Evolutionary conservation across 2,329 filamentous ascomycete genomes (phyloP).

Genomic region (Colletotrichum costaricense): DNA sequence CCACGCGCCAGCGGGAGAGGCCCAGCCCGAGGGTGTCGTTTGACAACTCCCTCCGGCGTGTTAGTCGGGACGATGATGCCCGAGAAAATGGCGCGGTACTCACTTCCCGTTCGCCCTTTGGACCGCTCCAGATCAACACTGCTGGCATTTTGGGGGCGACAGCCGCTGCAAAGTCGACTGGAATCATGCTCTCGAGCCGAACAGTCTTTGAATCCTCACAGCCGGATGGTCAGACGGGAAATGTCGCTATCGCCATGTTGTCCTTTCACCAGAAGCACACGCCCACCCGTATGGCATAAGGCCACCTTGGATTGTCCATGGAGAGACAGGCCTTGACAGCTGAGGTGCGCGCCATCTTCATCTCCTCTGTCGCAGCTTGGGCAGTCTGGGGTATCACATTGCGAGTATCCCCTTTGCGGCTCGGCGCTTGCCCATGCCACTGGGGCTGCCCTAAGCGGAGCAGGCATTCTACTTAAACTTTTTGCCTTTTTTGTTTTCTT

Average conservation of each 20-base stretch:
- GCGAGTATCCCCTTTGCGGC: slow-evolving; percentile 9
- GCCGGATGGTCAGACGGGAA: background rate
- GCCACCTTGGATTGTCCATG: background rate
- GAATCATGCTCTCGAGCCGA: background rate
- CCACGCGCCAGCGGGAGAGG: background rate
- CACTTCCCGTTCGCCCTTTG: slow-evolving; percentile 7
- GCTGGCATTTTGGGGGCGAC: background rate
- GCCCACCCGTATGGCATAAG: background rate
- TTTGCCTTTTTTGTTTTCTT: background rate
- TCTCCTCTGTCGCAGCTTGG: slow-evolving; percentile 9
- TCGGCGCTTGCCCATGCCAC: slow-evolving; percentile 17
- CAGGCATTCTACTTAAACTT: background rate
- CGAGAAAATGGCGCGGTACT: slow-evolving; percentile 16
- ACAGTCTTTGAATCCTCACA: background rate
- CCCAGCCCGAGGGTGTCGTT: background rate
- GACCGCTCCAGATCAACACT: slow-evolving; percentile 18
- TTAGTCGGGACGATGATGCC: slow-evolving; percentile 1
- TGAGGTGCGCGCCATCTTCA: slow-evolving; percentile 13
- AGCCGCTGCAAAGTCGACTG: slow-evolving; percentile 5
- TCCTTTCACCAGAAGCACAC: background rate
- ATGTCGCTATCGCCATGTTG: background rate
- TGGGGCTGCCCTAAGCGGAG: background rate
- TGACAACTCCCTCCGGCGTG: background rate
- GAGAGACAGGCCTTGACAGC: background rate
- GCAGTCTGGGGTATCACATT: background rate